These are phyloP conservation scores for Plantago major DNA, from an alignment of 257 asterid species.

Conservation along the genomic window DNA sequence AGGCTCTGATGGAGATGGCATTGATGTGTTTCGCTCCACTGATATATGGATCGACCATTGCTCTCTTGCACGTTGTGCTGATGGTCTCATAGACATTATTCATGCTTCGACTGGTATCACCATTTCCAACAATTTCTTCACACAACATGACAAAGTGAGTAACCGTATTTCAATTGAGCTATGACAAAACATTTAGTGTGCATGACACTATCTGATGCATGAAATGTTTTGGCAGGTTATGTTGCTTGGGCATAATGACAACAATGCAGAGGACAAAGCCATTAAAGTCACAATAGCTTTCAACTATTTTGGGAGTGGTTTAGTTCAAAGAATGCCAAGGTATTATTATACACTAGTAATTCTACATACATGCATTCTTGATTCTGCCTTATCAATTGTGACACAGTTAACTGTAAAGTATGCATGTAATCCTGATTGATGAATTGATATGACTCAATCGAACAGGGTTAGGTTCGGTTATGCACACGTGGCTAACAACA, in stretches of 20 bases:
- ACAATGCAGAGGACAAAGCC: constrained; percentile 44
- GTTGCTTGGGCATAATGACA: constrained; percentile 68
- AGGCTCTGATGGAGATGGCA: constrained; percentile 80
- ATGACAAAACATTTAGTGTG: background rate
- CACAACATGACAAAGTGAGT: constrained; percentile 81
- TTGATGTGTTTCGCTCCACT: constrained; percentile 49
- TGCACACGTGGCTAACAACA: constrained; percentile 78
- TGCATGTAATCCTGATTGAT: too few relatives aligned
- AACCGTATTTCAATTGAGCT: background rate
- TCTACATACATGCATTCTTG: background rate
- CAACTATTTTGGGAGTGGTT: constrained; percentile 86
- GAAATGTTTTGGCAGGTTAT: constrained; percentile 33
- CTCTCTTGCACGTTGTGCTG: constrained; percentile 47
- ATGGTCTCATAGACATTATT: constrained; percentile 79
- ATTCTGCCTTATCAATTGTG: background rate
- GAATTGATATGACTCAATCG: background rate
- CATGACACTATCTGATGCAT: background rate
- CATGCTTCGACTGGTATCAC: constrained; percentile 77
- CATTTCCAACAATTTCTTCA: constrained; percentile 74
- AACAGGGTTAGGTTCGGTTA: constrained; percentile 73
- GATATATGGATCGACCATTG: constrained; percentile 85
- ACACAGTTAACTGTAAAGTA: background rate
- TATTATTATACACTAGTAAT: background rate
- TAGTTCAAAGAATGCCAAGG: constrained; percentile 88
- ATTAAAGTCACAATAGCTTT: constrained; percentile 75